Evolutionary conservation across 139 green algal genomes (phyloP).

Genomic region (Coelastrella sp.): DNA sequence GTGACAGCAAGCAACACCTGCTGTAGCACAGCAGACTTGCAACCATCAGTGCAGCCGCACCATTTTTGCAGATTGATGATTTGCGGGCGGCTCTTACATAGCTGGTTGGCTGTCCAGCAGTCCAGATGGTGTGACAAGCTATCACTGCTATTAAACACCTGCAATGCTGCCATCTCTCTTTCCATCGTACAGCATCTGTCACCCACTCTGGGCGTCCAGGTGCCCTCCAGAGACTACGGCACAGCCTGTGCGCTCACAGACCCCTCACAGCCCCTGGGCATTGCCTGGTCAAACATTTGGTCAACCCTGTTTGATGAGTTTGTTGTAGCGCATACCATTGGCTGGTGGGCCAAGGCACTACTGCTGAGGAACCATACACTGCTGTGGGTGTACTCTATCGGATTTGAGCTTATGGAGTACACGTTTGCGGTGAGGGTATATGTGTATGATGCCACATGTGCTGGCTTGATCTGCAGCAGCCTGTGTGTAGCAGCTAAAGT

Average conservation of each 20-base stretch:
- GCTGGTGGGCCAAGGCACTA: slow-evolving; percentile 82
- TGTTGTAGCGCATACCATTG: slow-evolving; percentile 91
- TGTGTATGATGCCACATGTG: background rate
- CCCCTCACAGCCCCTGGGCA: slow-evolving; percentile 63
- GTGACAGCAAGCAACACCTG: too few species aligned
- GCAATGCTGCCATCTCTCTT: too few species aligned
- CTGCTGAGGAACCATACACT: slow-evolving; percentile 83
- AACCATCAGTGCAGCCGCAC: too few species aligned
- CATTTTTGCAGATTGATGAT: too few species aligned
- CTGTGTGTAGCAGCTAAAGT: too few species aligned
- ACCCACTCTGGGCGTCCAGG: slow-evolving; percentile 81
- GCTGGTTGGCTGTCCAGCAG: too few species aligned
- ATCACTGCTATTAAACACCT: too few species aligned
- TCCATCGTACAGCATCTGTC: slow-evolving; percentile 79
- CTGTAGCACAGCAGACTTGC: too few species aligned
- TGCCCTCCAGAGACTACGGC: slow-evolving; percentile 84
- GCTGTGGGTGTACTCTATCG: slow-evolving; percentile 74
- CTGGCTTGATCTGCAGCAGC: background rate
- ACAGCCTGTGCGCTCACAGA: slow-evolving; percentile 9
- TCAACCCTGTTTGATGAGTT: slow-evolving; percentile 93
- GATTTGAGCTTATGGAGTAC: slow-evolving; percentile 71
- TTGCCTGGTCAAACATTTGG: slow-evolving; percentile 55
- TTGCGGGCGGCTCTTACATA: too few species aligned
- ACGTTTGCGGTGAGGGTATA: slow-evolving; percentile 52
- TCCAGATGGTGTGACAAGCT: too few species aligned